These are phyloP conservation scores for Coleophoma cylindrospora DNA, from an alignment of 2,329 filamentous ascomycete species.

Conservation along the genomic window DNA sequence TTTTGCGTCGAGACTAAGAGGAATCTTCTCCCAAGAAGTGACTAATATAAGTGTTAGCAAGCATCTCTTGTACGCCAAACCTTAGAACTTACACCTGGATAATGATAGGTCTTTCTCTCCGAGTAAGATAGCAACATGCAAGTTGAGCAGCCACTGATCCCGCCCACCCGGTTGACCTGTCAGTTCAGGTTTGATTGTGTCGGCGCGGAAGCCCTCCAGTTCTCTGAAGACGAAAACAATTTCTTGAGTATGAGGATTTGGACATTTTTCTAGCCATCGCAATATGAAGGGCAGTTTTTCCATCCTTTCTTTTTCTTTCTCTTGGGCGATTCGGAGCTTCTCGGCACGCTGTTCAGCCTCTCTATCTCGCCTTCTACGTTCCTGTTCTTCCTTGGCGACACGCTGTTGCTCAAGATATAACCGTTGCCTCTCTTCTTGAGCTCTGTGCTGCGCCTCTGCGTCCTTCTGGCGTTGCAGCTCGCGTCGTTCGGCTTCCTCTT, in stretches of 20 bases:
- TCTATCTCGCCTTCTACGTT: conserved; percentile 20
- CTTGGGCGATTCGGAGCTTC: conserved; percentile 40
- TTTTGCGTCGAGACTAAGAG: conserved; percentile 50
- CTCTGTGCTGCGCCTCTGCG: conserved; percentile 15
- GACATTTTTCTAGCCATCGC: conserved; percentile 51
- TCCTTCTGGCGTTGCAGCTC: conserved; percentile 21
- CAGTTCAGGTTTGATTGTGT: conserved; percentile 51
- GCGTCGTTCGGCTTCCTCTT: conserved; percentile 22
- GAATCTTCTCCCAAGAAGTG: conserved; percentile 52
- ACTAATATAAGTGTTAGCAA: conserved; percentile 33
- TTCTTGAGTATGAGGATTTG: conserved; percentile 44
- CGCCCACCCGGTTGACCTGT: conserved; percentile 51
- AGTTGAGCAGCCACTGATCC: conserved; percentile 63
- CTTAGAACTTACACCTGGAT: conserved; percentile 47
- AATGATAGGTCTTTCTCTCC: conserved; percentile 60
- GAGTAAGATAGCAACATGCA: conserved; percentile 56
- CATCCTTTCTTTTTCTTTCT: conserved; percentile 49
- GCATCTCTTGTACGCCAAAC: conserved; percentile 1
- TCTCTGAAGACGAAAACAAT: conserved; percentile 49
- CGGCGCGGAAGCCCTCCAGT: conserved; percentile 58
- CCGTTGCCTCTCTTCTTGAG: conserved; percentile 28
- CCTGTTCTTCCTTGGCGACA: conserved; percentile 31
- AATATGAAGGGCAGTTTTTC: conserved; percentile 55
- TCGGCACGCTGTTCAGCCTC: conserved; percentile 43
- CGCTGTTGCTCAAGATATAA: conserved; percentile 27